A percentile compares a stretch with the other conserved stretches of the same genome.
Conservation (phyloP, 768 basidiomycete species). For the Tulasnella sp. region DNA sequence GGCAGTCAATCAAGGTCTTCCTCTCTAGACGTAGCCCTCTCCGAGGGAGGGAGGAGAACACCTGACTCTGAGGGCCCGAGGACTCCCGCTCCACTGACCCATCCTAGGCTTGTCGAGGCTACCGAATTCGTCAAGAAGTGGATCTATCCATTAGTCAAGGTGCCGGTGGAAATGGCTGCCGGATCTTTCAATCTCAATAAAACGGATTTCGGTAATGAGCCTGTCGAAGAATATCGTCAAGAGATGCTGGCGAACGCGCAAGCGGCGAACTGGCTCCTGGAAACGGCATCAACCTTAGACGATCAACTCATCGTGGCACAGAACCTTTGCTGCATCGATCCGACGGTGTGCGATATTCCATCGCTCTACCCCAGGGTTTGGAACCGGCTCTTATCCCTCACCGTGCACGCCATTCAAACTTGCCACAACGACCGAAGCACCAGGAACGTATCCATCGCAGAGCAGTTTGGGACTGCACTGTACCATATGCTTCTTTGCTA, state of each 20-base stretch:
- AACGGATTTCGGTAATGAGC: background rate
- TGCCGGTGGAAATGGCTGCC: background rate
- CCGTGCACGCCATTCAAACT: background rate
- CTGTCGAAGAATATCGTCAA: background rate
- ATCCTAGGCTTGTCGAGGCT: background rate
- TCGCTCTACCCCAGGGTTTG: background rate
- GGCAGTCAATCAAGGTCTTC: background rate
- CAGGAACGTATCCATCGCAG: background rate
- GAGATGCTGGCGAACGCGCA: background rate
- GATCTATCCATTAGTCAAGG: too few species aligned
- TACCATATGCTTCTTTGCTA: background rate
- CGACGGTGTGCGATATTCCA: background rate
- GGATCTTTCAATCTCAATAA: background rate
- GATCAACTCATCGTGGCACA: background rate
- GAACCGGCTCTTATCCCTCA: background rate
- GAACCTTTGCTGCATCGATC: background rate
- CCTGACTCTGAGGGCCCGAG: background rate
- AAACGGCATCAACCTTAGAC: background rate
- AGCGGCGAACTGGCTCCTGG: background rate
- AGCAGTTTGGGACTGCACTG: background rate
- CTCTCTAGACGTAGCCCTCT: background rate
- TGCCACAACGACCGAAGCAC: background rate
- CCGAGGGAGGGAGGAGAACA: background rate
- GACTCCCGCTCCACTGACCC: background rate
- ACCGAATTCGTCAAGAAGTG: background rate